Base-by-base conservation (phyloP, 441 rosid species). In the Francoa sonchifolia region DNA sequence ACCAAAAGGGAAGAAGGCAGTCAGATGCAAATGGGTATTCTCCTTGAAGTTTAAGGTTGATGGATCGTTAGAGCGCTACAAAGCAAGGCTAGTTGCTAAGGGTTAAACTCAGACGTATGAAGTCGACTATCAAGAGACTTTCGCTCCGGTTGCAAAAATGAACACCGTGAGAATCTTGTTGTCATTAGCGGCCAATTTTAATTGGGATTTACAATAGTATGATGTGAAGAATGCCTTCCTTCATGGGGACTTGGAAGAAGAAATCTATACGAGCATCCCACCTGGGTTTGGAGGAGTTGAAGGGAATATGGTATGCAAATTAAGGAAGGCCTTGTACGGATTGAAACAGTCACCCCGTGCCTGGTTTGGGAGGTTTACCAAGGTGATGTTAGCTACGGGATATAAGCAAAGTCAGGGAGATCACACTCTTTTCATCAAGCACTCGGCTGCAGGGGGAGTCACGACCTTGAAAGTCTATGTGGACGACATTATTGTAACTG, bases 321-420 rank as follows among this genome's bases (percentile, higher is more conserved):
- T 27, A 11, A 27, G 31, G 12, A 31, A 31, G 12, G 34, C 10
- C 12, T 11, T 31, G 4, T 31, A 31, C 12, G 44, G 37, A 0
- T 12, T 37, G 0, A 48, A 48, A 6, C 15, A 38, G 5, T 49
- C 39, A 8, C 34, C 36, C 0, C 3, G 46, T 8, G 31, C 45
- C 4, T 39, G 45, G 45, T 49, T 38, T 28, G 44, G n/a, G 2
- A 49, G 37, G 2, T 19, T 49, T n/a, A 18, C 14, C 0, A 7
- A 12, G 9, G 29, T 10, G 0, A 31, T 49, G 45, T 0, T 5
- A 1, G 4, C 2, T 0, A 1, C 19, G 1, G 19, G 44, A 0
- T 48, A 17, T 13, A 37, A 36, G 10, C 23, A 25, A 9, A 17
- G 43, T 6, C 8, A 36, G 17, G 32, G 33, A 8, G 52, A 48